Base-by-base conservation (phyloP, 129 eudicot genomes). In the Deinandra increscens region DNA sequence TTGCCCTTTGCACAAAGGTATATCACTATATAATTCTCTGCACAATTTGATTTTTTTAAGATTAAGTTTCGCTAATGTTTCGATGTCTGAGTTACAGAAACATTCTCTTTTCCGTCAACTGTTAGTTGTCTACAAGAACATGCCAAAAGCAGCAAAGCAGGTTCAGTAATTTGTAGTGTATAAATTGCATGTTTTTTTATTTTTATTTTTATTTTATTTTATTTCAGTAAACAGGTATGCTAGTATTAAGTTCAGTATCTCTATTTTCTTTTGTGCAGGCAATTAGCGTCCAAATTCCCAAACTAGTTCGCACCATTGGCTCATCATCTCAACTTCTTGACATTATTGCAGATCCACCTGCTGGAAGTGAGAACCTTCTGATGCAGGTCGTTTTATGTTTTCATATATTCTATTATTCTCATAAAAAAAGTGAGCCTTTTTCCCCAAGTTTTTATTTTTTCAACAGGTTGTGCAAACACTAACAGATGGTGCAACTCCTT, bases 1-100 rank as follows among this genome's bases (percentile, higher is more conserved):
- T 94, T 64, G 99, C 99, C n/a, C 83, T 94, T 37, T 94, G 99
- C 74, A 94, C 99, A 74, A 94, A 94, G 99, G 99, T 94, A 70
- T 44, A 74, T 55, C 55, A 53, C 6, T 17, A 64, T 34, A 15
- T 31, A 64, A 9, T 45, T 55, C 55, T 33, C 6, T 39, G 55
- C 49, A 51, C 29, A 43, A 37, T 46, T 19, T 63, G 33, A 39
- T 58, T 44, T 76, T 76, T 6, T 0, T 38, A 15, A 70, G 62
- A 29, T 12, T 7, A 44, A 43, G 9, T 22, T 29, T 45, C 14
- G 14, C 29, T n/a, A 49, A 48, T 39, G 51, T 55, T n/a, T 42
- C 45, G 14, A 17, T 48, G 15, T 45, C n/a, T 31, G 80, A 64
- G 68, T 74, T 64, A 75, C 96, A 94, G 99, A 94, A 90, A 79